phyloP scores from a whole-genome alignment of 805 yeast species.

The Wickerhamiella spandovensis region DNA sequence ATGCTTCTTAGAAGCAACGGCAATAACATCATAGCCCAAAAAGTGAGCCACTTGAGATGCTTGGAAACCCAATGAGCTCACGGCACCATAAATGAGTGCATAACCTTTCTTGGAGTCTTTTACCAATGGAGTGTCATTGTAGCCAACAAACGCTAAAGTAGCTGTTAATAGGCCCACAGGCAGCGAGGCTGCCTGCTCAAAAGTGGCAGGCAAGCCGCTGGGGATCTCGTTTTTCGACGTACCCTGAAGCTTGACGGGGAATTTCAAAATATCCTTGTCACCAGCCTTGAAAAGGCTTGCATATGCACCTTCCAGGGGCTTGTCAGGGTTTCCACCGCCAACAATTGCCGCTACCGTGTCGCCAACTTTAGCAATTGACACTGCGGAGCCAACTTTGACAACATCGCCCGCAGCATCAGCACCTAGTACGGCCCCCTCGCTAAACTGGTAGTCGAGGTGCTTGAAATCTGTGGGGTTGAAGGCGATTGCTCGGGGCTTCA shows the following conservation, averaged over 20 bases:
- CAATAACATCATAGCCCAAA: conserved; percentile 34
- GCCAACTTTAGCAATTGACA: conserved; percentile 33
- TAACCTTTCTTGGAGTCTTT: conserved; percentile 15
- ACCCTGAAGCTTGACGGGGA: conserved; percentile 15
- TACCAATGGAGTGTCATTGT: conserved; percentile 20
- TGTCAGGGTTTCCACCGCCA: conserved; percentile 37
- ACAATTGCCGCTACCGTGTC: conserved; percentile 41
- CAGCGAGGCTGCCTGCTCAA: conserved; percentile 52
- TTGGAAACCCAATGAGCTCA: conserved; percentile 47
- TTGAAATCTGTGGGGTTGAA: conserved; percentile 66
- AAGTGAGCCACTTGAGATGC: conserved; percentile 49
- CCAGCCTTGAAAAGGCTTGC: conserved; percentile 37
- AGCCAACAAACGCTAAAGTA: conserved; percentile 28
- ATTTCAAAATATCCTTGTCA: conserved; percentile 25
- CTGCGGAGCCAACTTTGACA: conserved; percentile 37
- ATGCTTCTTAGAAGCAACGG: conserved; percentile 42
- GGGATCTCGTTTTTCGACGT: conserved; percentile 20
- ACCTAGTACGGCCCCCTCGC: conserved; percentile 42
- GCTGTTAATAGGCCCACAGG: conserved; percentile 42
- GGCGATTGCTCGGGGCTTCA: conserved; percentile 42
- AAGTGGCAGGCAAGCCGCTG: conserved; percentile 32
- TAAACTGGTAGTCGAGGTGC: conserved; percentile 32
- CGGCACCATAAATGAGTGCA: conserved; percentile 32
- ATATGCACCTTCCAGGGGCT: conserved; percentile 42
- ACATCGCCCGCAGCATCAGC: conserved; percentile 50